Evolutionary conservation across 768 basidiomycete genomes (phyloP).

Genomic region (Termitomyces heimii): DNA sequence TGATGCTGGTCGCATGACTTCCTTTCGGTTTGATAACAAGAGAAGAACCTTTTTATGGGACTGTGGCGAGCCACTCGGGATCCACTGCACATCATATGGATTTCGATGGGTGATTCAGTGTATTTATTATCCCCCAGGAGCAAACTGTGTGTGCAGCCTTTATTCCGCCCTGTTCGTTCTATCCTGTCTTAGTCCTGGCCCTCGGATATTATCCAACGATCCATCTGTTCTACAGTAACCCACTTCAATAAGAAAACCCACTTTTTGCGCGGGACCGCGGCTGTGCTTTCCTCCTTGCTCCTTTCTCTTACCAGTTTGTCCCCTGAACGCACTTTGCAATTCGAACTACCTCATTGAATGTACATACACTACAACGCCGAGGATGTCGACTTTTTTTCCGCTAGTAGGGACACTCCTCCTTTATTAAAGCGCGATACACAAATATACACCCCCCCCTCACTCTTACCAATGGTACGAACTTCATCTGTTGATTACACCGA

Average conservation of each 20-base stretch:
- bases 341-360: constrained; percentile 6
- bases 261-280: constrained; percentile 8
- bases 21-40: neutral
- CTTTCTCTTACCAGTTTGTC: neutral
- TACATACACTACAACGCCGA: constrained; percentile 7
- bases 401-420: neutral
- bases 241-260: constrained; percentile 1
- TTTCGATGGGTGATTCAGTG: neutral
- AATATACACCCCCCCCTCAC: neutral
- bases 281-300: neutral
- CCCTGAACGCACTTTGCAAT: constrained; percentile 4
- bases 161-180: neutral
- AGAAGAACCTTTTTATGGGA: neutral
- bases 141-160: neutral
- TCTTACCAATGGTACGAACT: constrained; percentile 9
- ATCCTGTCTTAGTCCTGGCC: neutral
- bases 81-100: neutral
- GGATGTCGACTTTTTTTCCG: constrained; percentile 2
- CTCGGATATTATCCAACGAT: constrained; percentile 1
- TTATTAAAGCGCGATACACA: constrained; percentile 4
- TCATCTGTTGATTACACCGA: constrained; percentile 6
- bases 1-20: neutral
- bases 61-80: neutral
- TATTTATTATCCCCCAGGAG: neutral
- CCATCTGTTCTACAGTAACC: neutral